Percentiles rank a stretch among this genome's conserved stretches.
phyloP scores from a whole-genome alignment of 2,329 filamentous ascomycete species.

The Meredithiella fracta region DNA sequence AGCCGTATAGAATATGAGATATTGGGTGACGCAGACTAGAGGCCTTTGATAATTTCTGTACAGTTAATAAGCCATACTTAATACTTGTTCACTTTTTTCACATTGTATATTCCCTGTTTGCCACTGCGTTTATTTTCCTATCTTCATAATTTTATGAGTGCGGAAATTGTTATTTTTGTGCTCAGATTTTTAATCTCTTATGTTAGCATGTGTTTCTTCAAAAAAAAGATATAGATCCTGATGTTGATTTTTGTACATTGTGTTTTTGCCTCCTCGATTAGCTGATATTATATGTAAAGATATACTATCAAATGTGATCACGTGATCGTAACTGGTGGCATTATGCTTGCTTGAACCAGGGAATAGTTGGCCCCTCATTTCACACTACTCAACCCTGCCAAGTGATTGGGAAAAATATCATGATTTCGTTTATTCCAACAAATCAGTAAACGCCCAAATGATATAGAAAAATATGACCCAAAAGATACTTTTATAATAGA shows the following conservation, averaged over 20 bases:
- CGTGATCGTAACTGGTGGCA: neutral
- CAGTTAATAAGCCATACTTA: slow-evolving; percentile 1
- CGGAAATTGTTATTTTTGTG: too few species aligned
- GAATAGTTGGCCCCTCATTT: neutral
- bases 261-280: slow-evolving; percentile 4
- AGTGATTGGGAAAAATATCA: neutral
- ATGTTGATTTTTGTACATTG: slow-evolving; percentile 1
- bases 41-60: neutral
- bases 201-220: too few species aligned
- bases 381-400: too few species aligned
- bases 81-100: slow-evolving; percentile 2
- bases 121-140: slow-evolving; percentile 4
- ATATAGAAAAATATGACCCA: neutral
- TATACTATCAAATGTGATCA: too few species aligned
- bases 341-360: neutral
- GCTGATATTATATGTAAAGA: too few species aligned
- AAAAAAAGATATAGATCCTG: neutral
- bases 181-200: too few species aligned
- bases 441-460: neutral
- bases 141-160: slow-evolving; percentile 1
- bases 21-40: slow-evolving; percentile 6
- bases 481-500: neutral
- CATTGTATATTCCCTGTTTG: neutral
- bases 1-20: slow-evolving; percentile 6
- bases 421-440: neutral